Conservation (phyloP, 371 early-diverging fungal species). For the Umbelopsis sp. region DNA sequence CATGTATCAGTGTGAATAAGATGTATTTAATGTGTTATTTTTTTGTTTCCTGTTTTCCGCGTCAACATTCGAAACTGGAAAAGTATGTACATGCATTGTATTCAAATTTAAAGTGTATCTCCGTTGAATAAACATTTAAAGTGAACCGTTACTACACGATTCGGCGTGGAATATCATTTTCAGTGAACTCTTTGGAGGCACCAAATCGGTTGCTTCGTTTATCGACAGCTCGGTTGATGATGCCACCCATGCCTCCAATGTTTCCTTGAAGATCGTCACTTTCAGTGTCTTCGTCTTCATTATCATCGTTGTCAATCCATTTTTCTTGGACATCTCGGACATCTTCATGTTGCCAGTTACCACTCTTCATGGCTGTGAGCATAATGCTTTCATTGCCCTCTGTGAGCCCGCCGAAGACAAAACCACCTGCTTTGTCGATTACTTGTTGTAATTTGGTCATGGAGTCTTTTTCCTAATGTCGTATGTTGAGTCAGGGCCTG, state of each 20-base stretch:
- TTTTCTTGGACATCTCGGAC: slow-evolving; percentile 69
- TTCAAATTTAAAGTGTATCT: too few species aligned
- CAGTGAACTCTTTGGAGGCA: not conserved
- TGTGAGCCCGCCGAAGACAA: slow-evolving; percentile 82
- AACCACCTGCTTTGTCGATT: slow-evolving; percentile 94
- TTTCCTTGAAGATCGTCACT: not conserved
- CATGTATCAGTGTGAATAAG: too few species aligned
- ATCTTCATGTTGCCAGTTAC: slow-evolving; percentile 48
- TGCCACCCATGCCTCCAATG: slow-evolving; percentile 13
- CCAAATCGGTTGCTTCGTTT: slow-evolving; percentile 4
- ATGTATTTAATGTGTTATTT: too few species aligned
- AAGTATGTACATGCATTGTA: too few species aligned
- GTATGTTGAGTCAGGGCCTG: not conserved
- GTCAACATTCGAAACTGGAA: not conserved
- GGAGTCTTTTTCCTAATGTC: slow-evolving; percentile 73
- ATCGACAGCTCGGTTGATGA: slow-evolving; percentile 9
- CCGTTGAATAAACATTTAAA: too few species aligned
- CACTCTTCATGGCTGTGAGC: slow-evolving; percentile 62
- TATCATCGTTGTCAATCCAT: slow-evolving; percentile 46
- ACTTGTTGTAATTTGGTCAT: slow-evolving; percentile 76
- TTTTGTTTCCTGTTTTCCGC: not conserved
- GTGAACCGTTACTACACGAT: not conserved
- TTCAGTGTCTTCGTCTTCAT: not conserved
- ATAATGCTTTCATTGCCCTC: slow-evolving; percentile 82
- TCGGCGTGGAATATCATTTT: not conserved